Conservation (phyloP, 1,139 yeast genomes). For the Pneumocystis murina region DNA sequence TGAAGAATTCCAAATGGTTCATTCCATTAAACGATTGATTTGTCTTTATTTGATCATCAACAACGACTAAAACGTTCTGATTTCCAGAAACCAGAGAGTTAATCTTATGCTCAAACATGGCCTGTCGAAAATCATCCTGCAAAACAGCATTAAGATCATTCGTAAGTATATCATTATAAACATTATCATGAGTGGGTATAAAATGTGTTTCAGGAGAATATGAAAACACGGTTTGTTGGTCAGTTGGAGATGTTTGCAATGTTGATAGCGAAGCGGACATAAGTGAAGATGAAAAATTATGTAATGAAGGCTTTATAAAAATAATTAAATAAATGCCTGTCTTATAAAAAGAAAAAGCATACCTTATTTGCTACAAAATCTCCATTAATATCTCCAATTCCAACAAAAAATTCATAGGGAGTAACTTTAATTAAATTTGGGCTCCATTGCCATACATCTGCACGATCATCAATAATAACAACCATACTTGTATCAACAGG, state of each 20-base stretch:
- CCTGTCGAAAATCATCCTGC: conserved; percentile 36
- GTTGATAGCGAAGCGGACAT: neutral
- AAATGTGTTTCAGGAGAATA: conserved; percentile 4
- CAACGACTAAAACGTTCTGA: conserved; percentile 55
- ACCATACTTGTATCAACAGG: conserved; percentile 97
- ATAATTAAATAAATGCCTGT: neutral
- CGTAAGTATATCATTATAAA: neutral
- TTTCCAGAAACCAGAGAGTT: conserved; percentile 73
- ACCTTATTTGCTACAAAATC: conserved; percentile 71
- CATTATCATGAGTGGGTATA: neutral
- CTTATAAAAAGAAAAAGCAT: conserved; percentile 15
- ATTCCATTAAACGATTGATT: neutral
- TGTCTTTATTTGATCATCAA: conserved; percentile 20
- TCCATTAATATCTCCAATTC: conserved; percentile 94
- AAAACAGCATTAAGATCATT: conserved; percentile 19
- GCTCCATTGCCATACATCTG: conserved; percentile 99
- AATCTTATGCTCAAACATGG: conserved; percentile 51
- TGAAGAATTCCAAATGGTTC: neutral
- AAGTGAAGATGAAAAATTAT: conserved; percentile 19
- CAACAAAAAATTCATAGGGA: conserved; percentile 91
- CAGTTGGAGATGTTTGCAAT: conserved; percentile 1
- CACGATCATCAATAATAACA: conserved; percentile 90
- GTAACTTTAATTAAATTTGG: conserved; percentile 79
- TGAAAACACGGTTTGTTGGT: neutral
- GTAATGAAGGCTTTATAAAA: conserved; percentile 11